A percentile compares a stretch with the other conserved stretches of the same genome.
phyloP scores from a whole-genome alignment of 1,139 yeast genomes.

The Saccharomycopsis crataegensis region DNA sequence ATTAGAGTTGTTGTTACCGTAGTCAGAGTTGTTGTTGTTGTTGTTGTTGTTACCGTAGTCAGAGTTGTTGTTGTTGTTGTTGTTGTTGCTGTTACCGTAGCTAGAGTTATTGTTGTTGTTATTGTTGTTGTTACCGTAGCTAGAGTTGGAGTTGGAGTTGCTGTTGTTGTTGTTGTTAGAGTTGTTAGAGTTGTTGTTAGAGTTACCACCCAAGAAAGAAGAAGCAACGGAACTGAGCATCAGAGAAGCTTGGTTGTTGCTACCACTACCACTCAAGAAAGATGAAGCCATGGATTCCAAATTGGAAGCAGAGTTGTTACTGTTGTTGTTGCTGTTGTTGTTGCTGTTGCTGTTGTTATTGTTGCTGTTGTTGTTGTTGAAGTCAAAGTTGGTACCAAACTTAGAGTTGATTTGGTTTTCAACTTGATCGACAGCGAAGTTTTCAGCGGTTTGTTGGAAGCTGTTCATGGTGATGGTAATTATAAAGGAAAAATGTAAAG shows the following conservation, averaged over 20 bases:
- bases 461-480: too few species aligned
- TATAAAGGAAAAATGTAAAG: too few species aligned
- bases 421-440: conserved; percentile 18
- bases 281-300: conserved; percentile 18
- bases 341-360: conserved; percentile 13
- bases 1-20: neutral
- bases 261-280: conserved; percentile 11
- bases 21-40: neutral
- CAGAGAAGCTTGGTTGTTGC: conserved; percentile 2
- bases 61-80: neutral
- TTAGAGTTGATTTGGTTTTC: conserved; percentile 18
- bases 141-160: neutral
- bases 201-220: conserved; percentile 15
- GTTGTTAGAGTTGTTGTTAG: conserved; percentile 13
- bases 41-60: conserved; percentile 2
- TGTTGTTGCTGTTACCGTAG: conserved; percentile 20
- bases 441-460: conserved; percentile 12
- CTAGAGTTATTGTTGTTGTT: neutral
- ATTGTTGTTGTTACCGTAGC: neutral
- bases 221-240: conserved; percentile 15
- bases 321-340: conserved; percentile 10
- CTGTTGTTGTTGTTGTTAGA: conserved; percentile 1
- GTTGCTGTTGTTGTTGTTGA: conserved; percentile 14
- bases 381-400: conserved; percentile 18
- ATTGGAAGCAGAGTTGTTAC: conserved; percentile 22